Conservation (phyloP, 768 basidiomycete genomes). For the Hortiboletus campestris region DNA sequence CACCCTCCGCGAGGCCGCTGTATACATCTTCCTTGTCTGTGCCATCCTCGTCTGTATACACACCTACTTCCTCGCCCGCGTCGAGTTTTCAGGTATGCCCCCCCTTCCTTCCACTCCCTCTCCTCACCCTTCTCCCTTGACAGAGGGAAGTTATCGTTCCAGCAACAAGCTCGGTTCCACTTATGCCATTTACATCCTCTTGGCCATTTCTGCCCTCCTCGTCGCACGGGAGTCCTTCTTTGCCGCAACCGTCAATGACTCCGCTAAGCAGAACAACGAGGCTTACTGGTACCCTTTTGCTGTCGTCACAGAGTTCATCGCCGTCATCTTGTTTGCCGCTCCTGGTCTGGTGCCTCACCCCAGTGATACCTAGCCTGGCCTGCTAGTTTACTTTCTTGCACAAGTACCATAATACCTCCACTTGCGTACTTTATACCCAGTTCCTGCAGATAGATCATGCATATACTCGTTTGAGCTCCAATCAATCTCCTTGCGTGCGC, state of each 20-base stretch:
- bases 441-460: neutral
- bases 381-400: neutral
- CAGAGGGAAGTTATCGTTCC: conserved; percentile 11
- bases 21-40: conserved; percentile 33
- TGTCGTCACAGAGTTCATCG: conserved; percentile 33
- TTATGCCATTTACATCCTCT: conserved; percentile 24
- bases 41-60: conserved; percentile 19
- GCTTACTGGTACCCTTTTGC: conserved; percentile 33
- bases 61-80: conserved; percentile 20
- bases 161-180: conserved; percentile 11
- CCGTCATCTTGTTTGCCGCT: conserved; percentile 24
- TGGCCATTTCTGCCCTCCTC: conserved; percentile 23
- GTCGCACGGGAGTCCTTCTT: conserved; percentile 33
- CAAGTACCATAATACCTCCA: neutral
- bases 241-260: conserved; percentile 19
- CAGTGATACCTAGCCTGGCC: no score
- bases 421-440: conserved; percentile 7
- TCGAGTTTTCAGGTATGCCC: conserved; percentile 13
- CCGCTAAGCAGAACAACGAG: conserved; percentile 25
- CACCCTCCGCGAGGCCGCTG: conserved; percentile 25
- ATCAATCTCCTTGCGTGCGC: conserved; percentile 4
- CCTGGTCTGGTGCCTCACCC: conserved; percentile 33
- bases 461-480: neutral
- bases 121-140: neutral
- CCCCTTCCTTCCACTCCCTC: neutral